phyloP scores from a whole-genome alignment of 164 flowering plant species.

The Vitis amurensis region DNA sequence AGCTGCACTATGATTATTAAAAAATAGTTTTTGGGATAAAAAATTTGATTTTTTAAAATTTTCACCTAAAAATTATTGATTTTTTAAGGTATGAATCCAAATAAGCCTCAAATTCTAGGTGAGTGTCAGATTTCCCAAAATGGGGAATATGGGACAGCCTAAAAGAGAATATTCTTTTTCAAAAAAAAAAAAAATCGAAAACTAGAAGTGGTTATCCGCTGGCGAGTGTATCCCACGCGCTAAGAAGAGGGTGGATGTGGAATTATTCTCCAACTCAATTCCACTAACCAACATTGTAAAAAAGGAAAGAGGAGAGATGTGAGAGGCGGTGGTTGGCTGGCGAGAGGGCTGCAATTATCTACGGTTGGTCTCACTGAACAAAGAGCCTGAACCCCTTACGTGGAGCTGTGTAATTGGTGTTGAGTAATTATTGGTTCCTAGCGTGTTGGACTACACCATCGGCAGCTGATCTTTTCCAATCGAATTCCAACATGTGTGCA shows the following conservation, averaged over 20 bases:
- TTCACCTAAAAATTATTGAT: too few relatives aligned
- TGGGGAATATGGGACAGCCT: too few relatives aligned
- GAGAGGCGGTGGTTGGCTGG: conserved; percentile 12
- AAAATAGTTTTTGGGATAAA: too few relatives aligned
- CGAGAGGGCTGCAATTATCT: neutral
- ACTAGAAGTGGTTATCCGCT: too few relatives aligned
- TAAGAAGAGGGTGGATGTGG: neutral
- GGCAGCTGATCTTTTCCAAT: neutral
- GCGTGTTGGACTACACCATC: neutral
- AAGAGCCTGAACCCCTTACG: conserved; percentile 7
- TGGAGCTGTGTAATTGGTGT: neutral
- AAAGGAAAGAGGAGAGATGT: neutral
- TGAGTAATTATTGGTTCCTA: neutral
- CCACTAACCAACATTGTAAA: conserved; percentile 12
- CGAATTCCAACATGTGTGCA: neutral
- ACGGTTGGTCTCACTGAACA: neutral
- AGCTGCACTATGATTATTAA: too few relatives aligned
- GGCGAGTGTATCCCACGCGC: neutral
- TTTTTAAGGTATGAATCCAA: too few relatives aligned
- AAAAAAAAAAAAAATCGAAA: too few relatives aligned
- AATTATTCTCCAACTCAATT: conserved; percentile 10
- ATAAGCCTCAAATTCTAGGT: too few relatives aligned
- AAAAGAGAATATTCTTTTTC: too few relatives aligned
- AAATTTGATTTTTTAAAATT: too few relatives aligned
- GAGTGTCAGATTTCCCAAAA: too few relatives aligned